phyloP scores from a whole-genome alignment of 2,329 filamentous ascomycete genomes.

The Hirsutella rhossiliensis region DNA sequence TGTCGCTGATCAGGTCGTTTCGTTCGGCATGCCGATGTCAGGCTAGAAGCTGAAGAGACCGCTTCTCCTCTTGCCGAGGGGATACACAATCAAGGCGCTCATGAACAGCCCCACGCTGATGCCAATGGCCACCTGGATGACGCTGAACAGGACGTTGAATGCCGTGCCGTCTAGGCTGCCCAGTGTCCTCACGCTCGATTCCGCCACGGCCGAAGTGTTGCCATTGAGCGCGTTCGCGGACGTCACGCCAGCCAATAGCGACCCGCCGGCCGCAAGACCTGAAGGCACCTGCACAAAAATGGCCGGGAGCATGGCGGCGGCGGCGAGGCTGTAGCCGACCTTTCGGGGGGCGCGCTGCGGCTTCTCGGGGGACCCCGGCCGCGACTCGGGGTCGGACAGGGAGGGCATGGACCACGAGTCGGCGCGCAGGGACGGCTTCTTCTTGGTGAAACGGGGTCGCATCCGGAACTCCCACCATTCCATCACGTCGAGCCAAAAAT shows the following conservation, averaged over 20 bases:
- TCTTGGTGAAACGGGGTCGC: conserved; percentile 18
- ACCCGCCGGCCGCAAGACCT: conserved; percentile 48
- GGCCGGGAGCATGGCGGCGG: conserved; percentile 73
- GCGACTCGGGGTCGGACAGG: conserved; percentile 19
- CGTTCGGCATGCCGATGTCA: not conserved
- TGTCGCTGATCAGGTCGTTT: not conserved
- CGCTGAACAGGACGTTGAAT: conserved; percentile 43
- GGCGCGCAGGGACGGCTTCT: conserved; percentile 11
- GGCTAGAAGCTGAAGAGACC: conserved; percentile 41
- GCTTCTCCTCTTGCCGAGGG: conserved; percentile 44
- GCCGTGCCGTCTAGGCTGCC: conserved; percentile 29
- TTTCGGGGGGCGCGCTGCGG: conserved; percentile 22
- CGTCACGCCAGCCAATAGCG: conserved; percentile 43
- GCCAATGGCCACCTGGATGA: conserved; percentile 49
- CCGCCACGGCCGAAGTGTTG: conserved; percentile 13
- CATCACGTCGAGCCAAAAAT: conserved; percentile 34
- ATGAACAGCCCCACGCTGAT: conserved; percentile 50
- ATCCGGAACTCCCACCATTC: conserved; percentile 39
- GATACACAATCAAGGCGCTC: conserved; percentile 42
- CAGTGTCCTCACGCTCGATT: conserved; percentile 4
- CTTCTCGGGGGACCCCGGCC: conserved; percentile 11
- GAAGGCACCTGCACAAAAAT: conserved; percentile 65
- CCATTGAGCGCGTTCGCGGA: conserved; percentile 42
- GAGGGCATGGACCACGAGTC: conserved; percentile 20
- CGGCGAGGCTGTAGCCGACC: conserved; percentile 65